phyloP scores from a whole-genome alignment of 768 basidiomycete genomes.

The Guyanaporus albipodus region DNA sequence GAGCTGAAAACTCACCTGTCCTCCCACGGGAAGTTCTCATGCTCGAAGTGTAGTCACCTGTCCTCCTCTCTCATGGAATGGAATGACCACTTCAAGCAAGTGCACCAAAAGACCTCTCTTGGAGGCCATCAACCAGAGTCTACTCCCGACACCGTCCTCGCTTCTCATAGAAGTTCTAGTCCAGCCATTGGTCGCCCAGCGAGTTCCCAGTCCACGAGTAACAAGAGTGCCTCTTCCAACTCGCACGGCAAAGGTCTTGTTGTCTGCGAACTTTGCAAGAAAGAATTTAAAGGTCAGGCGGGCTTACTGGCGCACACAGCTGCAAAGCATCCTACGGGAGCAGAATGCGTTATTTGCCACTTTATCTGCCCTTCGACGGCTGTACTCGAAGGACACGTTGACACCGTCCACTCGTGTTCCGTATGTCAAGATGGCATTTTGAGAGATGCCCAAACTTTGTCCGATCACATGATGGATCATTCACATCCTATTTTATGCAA shows the following conservation, averaged over 20 bases:
- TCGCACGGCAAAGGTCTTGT: constrained; percentile 3
- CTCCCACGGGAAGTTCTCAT: constrained; percentile 19
- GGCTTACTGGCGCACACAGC: constrained; percentile 25
- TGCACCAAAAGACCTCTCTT: constrained; percentile 10
- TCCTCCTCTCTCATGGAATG: constrained; percentile 25
- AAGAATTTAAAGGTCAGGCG: constrained; percentile 15
- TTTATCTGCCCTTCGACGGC: constrained; percentile 18
- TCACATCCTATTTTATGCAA: constrained; percentile 26
- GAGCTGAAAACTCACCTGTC: constrained; percentile 21
- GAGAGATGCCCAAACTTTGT: constrained; percentile 22
- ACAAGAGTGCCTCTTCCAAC: constrained; percentile 4
- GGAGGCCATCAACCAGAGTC: constrained; percentile 5
- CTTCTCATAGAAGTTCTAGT: constrained; percentile 10
- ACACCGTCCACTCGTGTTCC: constrained; percentile 23
- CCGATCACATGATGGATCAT: constrained; percentile 29
- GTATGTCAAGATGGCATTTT: constrained; percentile 30
- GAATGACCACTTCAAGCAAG: constrained; percentile 26
- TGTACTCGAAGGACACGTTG: constrained; percentile 26
- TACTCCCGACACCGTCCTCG: constrained; percentile 1
- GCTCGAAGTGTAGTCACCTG: constrained; percentile 22
- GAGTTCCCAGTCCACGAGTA: constrained; percentile 17
- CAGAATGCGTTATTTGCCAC: constrained; percentile 26
- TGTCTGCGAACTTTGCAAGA: constrained; percentile 23
- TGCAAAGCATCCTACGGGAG: constrained; percentile 21
- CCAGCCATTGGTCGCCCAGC: constrained; percentile 12